phyloP scores from a whole-genome alignment of 1,284 basidiomycete genomes.

The Cutaneotrichosporon cyanovorans region DNA sequence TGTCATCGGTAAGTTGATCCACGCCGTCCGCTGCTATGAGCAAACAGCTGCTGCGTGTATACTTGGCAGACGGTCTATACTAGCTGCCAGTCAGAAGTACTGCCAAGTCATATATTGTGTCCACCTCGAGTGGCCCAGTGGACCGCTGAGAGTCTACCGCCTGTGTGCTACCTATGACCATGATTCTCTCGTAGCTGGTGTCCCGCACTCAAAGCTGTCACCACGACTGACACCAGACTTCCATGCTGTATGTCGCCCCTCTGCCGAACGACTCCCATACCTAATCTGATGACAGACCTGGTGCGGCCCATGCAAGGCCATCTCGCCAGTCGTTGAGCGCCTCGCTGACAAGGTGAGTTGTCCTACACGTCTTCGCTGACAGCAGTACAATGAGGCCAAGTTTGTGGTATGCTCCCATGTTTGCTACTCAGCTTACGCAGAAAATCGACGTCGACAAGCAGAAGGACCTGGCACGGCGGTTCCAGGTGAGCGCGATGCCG shows the following conservation, averaged over 20 bases:
- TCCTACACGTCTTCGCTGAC: neutral
- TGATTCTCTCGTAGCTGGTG: no score
- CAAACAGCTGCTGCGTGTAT: no score
- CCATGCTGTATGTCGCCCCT: constrained; percentile 23
- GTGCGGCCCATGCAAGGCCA: constrained; percentile 44
- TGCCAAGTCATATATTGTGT: no score
- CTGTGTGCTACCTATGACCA: no score
- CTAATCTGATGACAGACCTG: constrained; percentile 13
- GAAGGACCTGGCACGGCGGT: constrained; percentile 43
- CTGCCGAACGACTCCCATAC: neutral
- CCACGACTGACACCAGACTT: constrained; percentile 25
- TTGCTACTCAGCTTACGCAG: constrained; percentile 20
- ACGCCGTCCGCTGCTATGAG: no score
- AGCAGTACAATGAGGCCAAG: constrained; percentile 28
- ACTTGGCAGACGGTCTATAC: no score
- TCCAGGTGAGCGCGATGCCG: constrained; percentile 47
- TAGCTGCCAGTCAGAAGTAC: no score
- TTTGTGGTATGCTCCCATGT: constrained; percentile 25
- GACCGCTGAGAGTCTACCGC: no score
- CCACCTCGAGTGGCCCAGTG: no score
- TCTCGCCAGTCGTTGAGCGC: constrained; percentile 39
- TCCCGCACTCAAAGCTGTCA: neutral
- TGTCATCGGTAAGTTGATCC: constrained; percentile 3
- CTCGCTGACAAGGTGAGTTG: constrained; percentile 29
- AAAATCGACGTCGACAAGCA: constrained; percentile 49